Conservation (phyloP, 257 asterid species). For the Fraxinus excelsior region DNA sequence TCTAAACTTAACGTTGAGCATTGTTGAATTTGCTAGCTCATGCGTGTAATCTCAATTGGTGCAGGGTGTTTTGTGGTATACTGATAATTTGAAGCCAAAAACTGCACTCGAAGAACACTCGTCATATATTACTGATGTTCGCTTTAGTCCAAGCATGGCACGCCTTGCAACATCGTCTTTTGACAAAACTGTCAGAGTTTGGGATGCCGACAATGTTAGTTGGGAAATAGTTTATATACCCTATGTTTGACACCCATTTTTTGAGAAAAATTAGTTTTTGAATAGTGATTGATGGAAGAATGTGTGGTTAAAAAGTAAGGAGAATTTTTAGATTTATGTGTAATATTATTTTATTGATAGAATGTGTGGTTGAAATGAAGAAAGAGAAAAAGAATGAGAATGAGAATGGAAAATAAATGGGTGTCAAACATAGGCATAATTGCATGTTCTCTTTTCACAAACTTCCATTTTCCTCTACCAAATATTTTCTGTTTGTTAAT, state of each 20-base stretch:
- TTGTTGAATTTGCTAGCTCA: conserved; percentile 14
- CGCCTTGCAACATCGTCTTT: conserved; percentile 96
- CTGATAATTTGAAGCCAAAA: conserved; percentile 76
- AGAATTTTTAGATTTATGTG: too few species aligned
- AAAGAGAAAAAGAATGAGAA: too few species aligned
- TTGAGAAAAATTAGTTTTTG: too few species aligned
- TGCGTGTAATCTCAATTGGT: conserved; percentile 17
- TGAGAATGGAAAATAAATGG: too few species aligned
- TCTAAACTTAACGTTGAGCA: conserved; percentile 1
- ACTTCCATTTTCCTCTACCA: not conserved
- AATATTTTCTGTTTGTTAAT: not conserved
- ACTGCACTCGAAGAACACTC: conserved; percentile 93
- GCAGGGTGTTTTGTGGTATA: conserved; percentile 90
- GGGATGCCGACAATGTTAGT: conserved; percentile 95
- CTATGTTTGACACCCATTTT: too few species aligned
- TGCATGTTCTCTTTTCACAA: not conserved
- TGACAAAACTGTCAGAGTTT: conserved; percentile 95
- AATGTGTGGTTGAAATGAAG: too few species aligned
- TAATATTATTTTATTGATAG: too few species aligned
- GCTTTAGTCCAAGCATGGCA: conserved; percentile 96
- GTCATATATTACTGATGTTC: conserved; percentile 78
- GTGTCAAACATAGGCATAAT: too few species aligned
- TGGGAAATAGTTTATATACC: not conserved
- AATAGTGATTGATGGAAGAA: too few species aligned
- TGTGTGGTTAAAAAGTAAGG: too few species aligned